Evolutionary conservation across 257 asterid genomes (phyloP), one percentile per base, ranked within the genome.

Genomic region (Solanum sparsipilum): DNA sequence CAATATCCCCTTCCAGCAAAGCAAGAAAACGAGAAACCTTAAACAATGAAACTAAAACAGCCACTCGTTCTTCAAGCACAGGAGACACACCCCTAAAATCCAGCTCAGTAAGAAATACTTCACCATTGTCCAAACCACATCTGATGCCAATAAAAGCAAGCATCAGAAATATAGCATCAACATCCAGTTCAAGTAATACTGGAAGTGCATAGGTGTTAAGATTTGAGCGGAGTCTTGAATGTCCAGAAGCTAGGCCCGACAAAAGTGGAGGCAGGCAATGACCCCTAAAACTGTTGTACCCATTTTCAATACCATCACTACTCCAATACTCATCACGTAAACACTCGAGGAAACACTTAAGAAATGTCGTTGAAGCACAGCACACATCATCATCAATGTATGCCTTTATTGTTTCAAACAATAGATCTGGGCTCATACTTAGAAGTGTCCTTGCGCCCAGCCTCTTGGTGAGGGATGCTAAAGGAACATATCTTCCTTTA

Each of bases 371-470:
- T 86, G 91, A 94, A 88, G 99, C 99, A 94, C 98, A 92, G 88
- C 99, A 97, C 87, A 96, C 96, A 85, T 97, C 99, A 90, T 97
- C 99, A 87, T 97, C 98, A 38, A 90, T 86, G 88, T 95, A 97
- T 44, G 96, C 99, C 78, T 93, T 91, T 48, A 93, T 81, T 9
- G 96, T 94, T 90, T 96, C 99, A 32, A 89, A 91, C 72, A 96
- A 90, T 93, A 97, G 91, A 89, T 93, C 89, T 11, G 98, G 96
- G 68, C 92, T 92, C 98, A 96, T 94, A 68, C 88, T 90, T 76
- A 96, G 91, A 84, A 97, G 92, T 81, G 94, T 88, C 90, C 91
- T 95, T 39, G 98, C 98, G 34, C 98, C 98, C 89, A 97, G 86
- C 92, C 99, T 93, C 93, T 92, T 92, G n/a, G 95, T 96, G 78